These are phyloP conservation scores for Cytospora schulzeri DNA, from an alignment of 2,329 filamentous ascomycete species.

Conservation along the genomic window DNA sequence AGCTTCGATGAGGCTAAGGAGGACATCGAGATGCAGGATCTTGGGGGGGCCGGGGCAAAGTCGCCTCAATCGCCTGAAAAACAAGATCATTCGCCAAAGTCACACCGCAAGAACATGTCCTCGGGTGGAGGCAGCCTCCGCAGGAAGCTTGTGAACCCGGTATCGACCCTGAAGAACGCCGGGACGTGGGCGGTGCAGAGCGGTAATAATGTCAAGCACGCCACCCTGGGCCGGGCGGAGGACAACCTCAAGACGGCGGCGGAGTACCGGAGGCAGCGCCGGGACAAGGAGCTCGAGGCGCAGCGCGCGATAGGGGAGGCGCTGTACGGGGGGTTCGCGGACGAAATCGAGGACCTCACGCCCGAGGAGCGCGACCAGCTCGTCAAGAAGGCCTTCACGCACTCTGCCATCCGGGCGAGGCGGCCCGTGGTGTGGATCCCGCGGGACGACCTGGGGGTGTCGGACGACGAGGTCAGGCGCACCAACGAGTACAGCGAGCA, in stretches of 20 bases:
- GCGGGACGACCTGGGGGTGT: conserved; percentile 84
- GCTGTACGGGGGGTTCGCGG: conserved; percentile 83
- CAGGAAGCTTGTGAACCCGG: conserved; percentile 17
- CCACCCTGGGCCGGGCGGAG: conserved; percentile 47
- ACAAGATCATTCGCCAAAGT: conserved; percentile 3
- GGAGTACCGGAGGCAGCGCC: conserved; percentile 51
- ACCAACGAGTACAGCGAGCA: conserved; percentile 75
- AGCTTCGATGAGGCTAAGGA: conserved; percentile 28
- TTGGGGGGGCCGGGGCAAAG: conserved; percentile 29
- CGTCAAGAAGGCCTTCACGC: conserved; percentile 86
- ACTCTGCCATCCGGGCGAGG: conserved; percentile 80
- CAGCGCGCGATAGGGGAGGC: conserved; percentile 76
- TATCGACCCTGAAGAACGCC: conserved; percentile 46
- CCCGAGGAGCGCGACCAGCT: conserved; percentile 85
- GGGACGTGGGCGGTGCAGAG: conserved; percentile 52
- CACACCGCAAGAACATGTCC: conserved; percentile 22
- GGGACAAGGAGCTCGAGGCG: conserved; percentile 67
- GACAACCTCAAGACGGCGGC: conserved; percentile 46
- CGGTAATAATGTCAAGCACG: conserved; percentile 50
- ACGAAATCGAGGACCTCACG: conserved; percentile 92
- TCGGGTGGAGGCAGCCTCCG: conserved; percentile 24
- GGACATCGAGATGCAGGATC: conserved; percentile 42
- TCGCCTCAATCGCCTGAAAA: not conserved
- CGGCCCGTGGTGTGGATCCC: conserved; percentile 94
- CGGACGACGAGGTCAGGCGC: conserved; percentile 83